phyloP scores from a whole-genome alignment of 2,329 filamentous ascomycete genomes.

The Lasiodiplodia theobromae region DNA sequence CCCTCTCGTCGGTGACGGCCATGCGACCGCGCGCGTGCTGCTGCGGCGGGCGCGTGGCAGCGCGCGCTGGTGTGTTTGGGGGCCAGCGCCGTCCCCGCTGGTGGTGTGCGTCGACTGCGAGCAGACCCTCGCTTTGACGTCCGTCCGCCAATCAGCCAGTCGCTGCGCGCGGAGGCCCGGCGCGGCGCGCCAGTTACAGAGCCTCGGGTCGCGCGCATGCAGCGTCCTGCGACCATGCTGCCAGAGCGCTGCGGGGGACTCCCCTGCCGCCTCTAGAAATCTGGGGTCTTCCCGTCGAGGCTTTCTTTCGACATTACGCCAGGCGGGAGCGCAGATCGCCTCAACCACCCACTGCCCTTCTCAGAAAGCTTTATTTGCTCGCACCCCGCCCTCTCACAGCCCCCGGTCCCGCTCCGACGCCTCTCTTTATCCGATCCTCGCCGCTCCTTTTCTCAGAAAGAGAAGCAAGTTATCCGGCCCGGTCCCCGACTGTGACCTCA shows the following conservation, averaged over 20 bases:
- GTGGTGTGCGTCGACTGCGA: slow-evolving; percentile 1
- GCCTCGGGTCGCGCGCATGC: slow-evolving; percentile 19
- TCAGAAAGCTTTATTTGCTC: slow-evolving; percentile 10
- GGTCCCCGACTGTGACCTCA: slow-evolving; percentile 23
- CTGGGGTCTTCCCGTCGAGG: slow-evolving; percentile 22
- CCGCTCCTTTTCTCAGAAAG: slow-evolving; percentile 8
- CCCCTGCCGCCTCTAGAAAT: slow-evolving; percentile 21
- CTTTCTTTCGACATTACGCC: slow-evolving; percentile 8
- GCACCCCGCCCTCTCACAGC: slow-evolving; percentile 1
- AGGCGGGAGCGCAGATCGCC: slow-evolving; percentile 1
- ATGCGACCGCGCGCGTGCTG: background rate
- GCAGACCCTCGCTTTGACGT: background rate
- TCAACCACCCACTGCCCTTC: slow-evolving; percentile 13
- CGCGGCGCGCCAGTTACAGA: slow-evolving; percentile 21
- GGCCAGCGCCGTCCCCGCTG: background rate
- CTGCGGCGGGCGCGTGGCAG: background rate
- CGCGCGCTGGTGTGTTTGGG: background rate
- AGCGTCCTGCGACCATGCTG: slow-evolving; percentile 5
- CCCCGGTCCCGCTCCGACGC: background rate
- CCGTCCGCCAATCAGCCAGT: slow-evolving; percentile 22
- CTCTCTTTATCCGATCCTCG: slow-evolving; percentile 22
- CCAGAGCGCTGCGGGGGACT: slow-evolving; percentile 20
- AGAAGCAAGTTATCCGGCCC: slow-evolving; percentile 17
- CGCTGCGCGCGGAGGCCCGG: slow-evolving; percentile 10
- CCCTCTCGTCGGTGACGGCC: background rate